These are phyloP conservation scores for Betula pendula DNA, from an alignment of 306 rosid species.

Conservation along the genomic window DNA sequence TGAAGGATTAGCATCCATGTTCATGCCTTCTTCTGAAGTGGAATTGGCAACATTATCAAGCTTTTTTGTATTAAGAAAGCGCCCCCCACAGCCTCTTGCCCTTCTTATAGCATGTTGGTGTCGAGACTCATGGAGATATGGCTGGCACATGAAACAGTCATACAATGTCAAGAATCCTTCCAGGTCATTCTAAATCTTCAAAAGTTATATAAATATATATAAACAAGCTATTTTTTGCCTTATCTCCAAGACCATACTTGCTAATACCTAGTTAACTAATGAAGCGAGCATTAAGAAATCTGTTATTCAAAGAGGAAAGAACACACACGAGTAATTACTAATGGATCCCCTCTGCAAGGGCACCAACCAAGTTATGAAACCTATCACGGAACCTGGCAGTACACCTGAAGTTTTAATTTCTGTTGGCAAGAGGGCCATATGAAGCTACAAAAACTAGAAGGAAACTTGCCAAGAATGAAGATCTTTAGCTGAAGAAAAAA, in stretches of 20 bases:
- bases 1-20: conserved; percentile 31
- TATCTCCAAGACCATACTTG: neutral
- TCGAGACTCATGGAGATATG: conserved; percentile 88
- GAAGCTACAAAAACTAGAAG: conserved; percentile 1
- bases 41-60: conserved; percentile 34
- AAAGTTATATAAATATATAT: conserved; percentile 4
- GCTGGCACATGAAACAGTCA: conserved; percentile 45
- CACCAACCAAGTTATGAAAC: neutral
- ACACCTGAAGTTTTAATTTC: neutral
- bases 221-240: neutral
- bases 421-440: neutral
- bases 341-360: neutral
- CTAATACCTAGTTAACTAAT: neutral
- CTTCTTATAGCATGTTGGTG: conserved; percentile 88
- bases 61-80: conserved; percentile 79
- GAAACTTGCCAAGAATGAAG: conserved; percentile 2
- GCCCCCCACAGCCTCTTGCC: conserved; percentile 88
- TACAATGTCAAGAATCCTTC: conserved; percentile 3
- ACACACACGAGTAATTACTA: neutral
- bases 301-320: neutral
- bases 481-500: neutral
- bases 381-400: neutral
- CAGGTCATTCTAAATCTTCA: conserved; percentile 12
- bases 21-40: conserved; percentile 31
- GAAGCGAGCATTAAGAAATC: neutral